These are phyloP conservation scores for Erysimum pusillum DNA, from an alignment of 441 rosid species.

Conservation along the genomic window DNA sequence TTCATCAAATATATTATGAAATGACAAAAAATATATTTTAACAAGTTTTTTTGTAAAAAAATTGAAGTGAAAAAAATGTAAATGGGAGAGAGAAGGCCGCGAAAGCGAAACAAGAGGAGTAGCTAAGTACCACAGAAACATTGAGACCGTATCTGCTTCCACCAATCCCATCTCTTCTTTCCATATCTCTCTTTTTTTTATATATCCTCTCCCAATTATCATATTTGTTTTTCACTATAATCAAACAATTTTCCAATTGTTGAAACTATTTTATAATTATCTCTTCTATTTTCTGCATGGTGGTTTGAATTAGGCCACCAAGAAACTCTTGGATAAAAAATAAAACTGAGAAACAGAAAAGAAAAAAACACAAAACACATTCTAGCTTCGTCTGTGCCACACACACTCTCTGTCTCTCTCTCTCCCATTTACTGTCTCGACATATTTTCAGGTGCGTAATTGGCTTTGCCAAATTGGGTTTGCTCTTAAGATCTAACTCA, in stretches of 20 bases:
- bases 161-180: conserved; percentile 65
- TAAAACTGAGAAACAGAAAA: neutral
- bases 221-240: neutral
- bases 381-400: conserved; percentile 40
- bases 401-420: conserved; percentile 15
- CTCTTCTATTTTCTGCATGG: conserved; percentile 32
- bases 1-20: too few species aligned
- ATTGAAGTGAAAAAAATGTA: conserved; percentile 5
- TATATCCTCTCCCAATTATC: conserved; percentile 27
- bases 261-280: neutral
- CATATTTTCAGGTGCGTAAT: conserved; percentile 14
- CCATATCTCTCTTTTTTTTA: conserved; percentile 58
- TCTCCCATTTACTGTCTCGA: neutral
- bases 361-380: conserved; percentile 1
- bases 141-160: conserved; percentile 59
- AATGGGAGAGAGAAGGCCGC: conserved; percentile 18
- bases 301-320: conserved; percentile 27
- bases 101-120: conserved; percentile 15
- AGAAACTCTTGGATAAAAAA: conserved; percentile 29
- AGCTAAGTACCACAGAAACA: conserved; percentile 57
- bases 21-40: too few species aligned
- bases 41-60: too few species aligned
- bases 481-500: conserved; percentile 8
- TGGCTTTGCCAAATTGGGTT: conserved; percentile 28
- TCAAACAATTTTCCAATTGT: neutral